Conservation (phyloP, 192 early-diverging fungal genomes). For the Paraglomus occultum region DNA sequence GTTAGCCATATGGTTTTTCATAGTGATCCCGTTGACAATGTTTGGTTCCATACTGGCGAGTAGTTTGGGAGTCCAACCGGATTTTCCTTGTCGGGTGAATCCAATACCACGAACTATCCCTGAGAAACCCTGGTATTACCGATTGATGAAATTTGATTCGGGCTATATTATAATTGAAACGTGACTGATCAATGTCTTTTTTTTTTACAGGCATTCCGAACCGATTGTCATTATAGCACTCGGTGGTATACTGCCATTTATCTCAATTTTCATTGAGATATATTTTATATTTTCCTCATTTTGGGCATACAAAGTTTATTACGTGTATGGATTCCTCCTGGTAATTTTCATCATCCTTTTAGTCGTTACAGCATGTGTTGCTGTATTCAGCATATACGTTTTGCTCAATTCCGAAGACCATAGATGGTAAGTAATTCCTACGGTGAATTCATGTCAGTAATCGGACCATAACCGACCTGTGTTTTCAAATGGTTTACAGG, state of each 20-base stretch:
- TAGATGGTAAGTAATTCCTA: slow-evolving; percentile 51
- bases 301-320: slow-evolving; percentile 75
- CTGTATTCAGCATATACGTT: slow-evolving; percentile 74
- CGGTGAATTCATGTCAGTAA: background rate
- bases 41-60: slow-evolving; percentile 68
- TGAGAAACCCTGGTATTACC: slow-evolving; percentile 63
- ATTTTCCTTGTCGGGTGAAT: slow-evolving; percentile 78
- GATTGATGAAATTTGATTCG: background rate
- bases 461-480: background rate
- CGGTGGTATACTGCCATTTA: slow-evolving; percentile 75
- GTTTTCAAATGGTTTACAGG: slow-evolving; percentile 33
- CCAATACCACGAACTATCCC: slow-evolving; percentile 78
- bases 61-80: slow-evolving; percentile 56
- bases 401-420: slow-evolving; percentile 80
- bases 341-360: slow-evolving; percentile 70
- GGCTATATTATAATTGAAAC: background rate
- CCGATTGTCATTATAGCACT: slow-evolving; percentile 55
- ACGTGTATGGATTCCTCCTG: slow-evolving; percentile 78
- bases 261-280: slow-evolving; percentile 80
- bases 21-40: slow-evolving; percentile 67
- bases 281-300: slow-evolving; percentile 83
- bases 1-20: slow-evolving; percentile 66
- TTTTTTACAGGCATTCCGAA: slow-evolving; percentile 40
- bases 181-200: background rate
- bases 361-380: slow-evolving; percentile 66